Evolutionary conservation across 2,329 filamentous ascomycete species (phyloP), one percentile per base, ranked within the genome.

Genomic region (Xylaria polymorpha): DNA sequence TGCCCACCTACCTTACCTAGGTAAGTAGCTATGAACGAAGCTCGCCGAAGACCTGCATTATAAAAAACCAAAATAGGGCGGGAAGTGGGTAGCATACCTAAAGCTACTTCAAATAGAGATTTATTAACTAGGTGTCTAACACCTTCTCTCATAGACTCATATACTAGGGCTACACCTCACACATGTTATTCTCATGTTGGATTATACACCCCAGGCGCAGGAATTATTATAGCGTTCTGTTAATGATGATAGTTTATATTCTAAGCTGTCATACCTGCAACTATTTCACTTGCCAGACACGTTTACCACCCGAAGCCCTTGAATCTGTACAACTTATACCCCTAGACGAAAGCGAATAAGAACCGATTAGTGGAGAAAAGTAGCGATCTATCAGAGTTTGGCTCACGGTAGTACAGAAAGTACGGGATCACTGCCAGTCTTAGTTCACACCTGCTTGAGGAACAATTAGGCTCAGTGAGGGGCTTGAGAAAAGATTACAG

Each of bases 401-500:
- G 12, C 41, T 18, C 1, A 25, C 12, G 20, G 20, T 18, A 22
- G 20, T 56, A 44, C 56, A 22, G 12, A 7, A 39, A 39, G 12
- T 25, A 53, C 12, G 6, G 32, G 14, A 39, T 39, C 18, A 35
- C 20, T 9, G 53, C 7, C 9, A 32, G 39, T 63, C 22, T 51
- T 10, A 7, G 14, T 56, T n/a, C 46, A n/a, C 25, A 43, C 9
- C n/a, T 46, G 20, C 37, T 22, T 6, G 10, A 20, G 37, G 20
- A 55, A 41, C 22, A 41, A 55, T 51, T 53, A 57, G 44, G 50
- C 43, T 9, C 12, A 14, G 37, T 18, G 44, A 39, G 18, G 55
- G 41, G 15, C 35, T n/a, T 41, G 60, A 53, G 20, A 41, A 68
- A 25, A 66, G 20, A 66, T 60, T 68, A 46, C 12, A 60, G 57